phyloP scores from a whole-genome alignment of 1,139 yeast species.

The Saccharomyces hybrid region DNA sequence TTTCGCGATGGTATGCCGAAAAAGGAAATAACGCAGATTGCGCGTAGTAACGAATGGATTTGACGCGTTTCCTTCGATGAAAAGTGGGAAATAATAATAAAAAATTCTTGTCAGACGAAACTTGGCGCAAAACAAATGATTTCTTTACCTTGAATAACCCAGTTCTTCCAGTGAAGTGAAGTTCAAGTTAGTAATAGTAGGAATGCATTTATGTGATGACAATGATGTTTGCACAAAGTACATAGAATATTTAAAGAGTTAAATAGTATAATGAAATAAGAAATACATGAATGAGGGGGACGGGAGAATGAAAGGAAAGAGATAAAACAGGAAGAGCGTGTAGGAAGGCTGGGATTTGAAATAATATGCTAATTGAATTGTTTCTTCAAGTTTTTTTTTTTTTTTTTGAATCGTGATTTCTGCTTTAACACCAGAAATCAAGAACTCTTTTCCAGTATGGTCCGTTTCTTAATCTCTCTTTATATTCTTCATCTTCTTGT shows the following conservation, averaged over 20 bases:
- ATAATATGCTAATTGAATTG: background rate
- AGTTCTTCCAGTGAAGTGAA: background rate
- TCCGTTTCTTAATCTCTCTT: constrained; percentile 20
- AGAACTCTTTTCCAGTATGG: constrained; percentile 13
- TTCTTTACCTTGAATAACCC: background rate
- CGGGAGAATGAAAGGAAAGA: background rate
- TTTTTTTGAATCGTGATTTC: background rate
- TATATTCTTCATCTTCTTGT: constrained; percentile 49
- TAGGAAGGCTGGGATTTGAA: background rate
- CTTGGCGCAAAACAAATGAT: background rate
- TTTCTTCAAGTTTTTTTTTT: background rate
- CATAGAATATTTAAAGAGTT: background rate
- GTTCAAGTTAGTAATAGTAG: background rate
- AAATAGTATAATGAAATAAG: background rate
- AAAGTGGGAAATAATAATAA: background rate
- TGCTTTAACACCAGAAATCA: constrained; percentile 21
- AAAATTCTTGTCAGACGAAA: background rate
- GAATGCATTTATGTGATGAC: background rate
- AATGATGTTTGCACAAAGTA: background rate
- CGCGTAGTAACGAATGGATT: background rate
- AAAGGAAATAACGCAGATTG: background rate
- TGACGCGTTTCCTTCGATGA: background rate
- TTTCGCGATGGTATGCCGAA: constrained; percentile 1
- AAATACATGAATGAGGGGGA: background rate
- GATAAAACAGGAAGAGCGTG: background rate